Base-by-base conservation (phyloP, 306 rosid species). In the Acacia crassicarpa region DNA sequence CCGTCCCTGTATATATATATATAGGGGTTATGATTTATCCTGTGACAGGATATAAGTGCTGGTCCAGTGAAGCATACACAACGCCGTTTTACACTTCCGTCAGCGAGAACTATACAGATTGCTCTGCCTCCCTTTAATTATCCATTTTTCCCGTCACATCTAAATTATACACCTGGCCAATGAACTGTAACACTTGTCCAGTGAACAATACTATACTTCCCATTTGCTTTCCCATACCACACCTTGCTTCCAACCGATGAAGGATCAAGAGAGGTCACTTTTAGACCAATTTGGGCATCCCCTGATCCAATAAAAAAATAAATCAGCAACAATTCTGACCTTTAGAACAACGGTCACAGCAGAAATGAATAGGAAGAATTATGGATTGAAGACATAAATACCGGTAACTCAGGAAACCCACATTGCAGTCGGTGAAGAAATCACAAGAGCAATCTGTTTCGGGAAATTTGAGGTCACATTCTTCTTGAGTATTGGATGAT, bases 401-500 rank as follows among this genome's bases (percentile, higher is more conserved):
- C 98, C 97, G 44, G 98, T 93, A 32, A 93, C 89, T 97, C 97
- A 94, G 81, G 98, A 93, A 81, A 91, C 82, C 97, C 97, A 93
- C 90, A 93, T 89, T 35, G 98, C 86, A 84, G 91, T 80, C 41
- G 97, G 89, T 20, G 97, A 88, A 56, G 97, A 91, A 78, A 94
- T 78, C 3, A 97, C 97, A 66, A 94, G 89, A 51, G 95, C 85
- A 43, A 94, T 91, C 87, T 94, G 98, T 79, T 94, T 95, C 0
- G 97, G 98, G 70, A 90, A 90, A 78, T 93, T 90, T 0, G 78
- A 63, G 51, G 94, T 83, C 33, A 91, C 97, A 46, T 93, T 93
- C 86, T 83, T 90, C 89, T 76, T 92, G 44, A 94, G 89, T 85
- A 97, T 91, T 41, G 97, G 97, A 86, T 91, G 72, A 80, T 87